phyloP scores from a whole-genome alignment of 345 rosid species.

The Brassica cretica region DNA sequence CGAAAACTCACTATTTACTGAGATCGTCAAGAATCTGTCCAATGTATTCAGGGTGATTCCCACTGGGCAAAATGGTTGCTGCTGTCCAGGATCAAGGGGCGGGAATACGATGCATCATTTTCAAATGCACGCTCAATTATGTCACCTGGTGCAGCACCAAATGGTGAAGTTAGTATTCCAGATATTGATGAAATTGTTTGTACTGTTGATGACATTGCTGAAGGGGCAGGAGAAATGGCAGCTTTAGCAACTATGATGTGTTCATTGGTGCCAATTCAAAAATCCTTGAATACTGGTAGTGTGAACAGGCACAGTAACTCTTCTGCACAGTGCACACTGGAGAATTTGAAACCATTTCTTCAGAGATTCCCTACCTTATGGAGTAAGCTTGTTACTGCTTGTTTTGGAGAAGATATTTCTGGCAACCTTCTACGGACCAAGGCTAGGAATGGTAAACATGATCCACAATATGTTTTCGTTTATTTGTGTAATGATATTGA shows the following conservation, averaged over 20 bases:
- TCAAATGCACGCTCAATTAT: slow-evolving; percentile 78
- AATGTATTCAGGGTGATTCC: slow-evolving; percentile 78
- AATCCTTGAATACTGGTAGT: slow-evolving; percentile 71
- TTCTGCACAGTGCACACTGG: slow-evolving; percentile 89
- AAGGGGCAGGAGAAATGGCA: slow-evolving; percentile 93
- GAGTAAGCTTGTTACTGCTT: slow-evolving; percentile 77
- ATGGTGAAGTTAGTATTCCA: slow-evolving; percentile 51
- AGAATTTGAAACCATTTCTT: slow-evolving; percentile 74
- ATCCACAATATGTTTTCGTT: slow-evolving; percentile 14
- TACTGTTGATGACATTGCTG: slow-evolving; percentile 94
- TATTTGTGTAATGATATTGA: slow-evolving; percentile 27
- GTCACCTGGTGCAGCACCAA: slow-evolving; percentile 50
- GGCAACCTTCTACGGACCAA: slow-evolving; percentile 52
- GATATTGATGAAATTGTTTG: slow-evolving; percentile 66
- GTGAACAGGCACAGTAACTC: slow-evolving; percentile 72
- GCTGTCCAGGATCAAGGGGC: slow-evolving; percentile 77
- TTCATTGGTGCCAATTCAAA: slow-evolving; percentile 73
- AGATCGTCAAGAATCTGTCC: slow-evolving; percentile 25
- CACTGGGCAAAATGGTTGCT: slow-evolving; percentile 98
- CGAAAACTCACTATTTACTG: slow-evolving; percentile 9
- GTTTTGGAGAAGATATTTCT: slow-evolving; percentile 66
- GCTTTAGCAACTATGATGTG: slow-evolving; percentile 96
- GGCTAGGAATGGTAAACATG: slow-evolving; percentile 63
- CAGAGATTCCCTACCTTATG: slow-evolving; percentile 84
- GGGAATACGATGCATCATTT: slow-evolving; percentile 94